Evolutionary conservation across 2,329 filamentous ascomycete genomes (phyloP).

Genomic region (Penicillium sp.): DNA sequence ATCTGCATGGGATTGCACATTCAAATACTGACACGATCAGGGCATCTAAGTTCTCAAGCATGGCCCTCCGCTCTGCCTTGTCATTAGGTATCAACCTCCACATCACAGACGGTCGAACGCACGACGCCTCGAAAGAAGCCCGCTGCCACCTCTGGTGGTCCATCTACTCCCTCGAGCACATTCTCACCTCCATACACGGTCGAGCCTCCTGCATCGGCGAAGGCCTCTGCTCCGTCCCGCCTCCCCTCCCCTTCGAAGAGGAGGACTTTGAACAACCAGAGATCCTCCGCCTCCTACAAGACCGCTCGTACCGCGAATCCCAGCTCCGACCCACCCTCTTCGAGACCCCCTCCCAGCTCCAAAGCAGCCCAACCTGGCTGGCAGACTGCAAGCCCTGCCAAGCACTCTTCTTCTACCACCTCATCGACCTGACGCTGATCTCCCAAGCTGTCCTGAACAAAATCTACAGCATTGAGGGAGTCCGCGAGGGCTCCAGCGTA

Average conservation of each 20-base stretch:
- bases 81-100: constrained; percentile 47
- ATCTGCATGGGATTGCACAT: background rate
- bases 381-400: constrained; percentile 29
- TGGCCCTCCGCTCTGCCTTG: constrained; percentile 44
- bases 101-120: constrained; percentile 38
- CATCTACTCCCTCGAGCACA: constrained; percentile 44
- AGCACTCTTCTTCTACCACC: constrained; percentile 41
- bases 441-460: constrained; percentile 41
- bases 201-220: constrained; percentile 44
- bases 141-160: constrained; percentile 49
- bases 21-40: constrained; percentile 21
- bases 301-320: constrained; percentile 19
- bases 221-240: constrained; percentile 39
- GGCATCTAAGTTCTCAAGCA: constrained; percentile 43
- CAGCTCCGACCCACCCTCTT: constrained; percentile 34
- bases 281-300: constrained; percentile 29
- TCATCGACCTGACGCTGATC: constrained; percentile 41
- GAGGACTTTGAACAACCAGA: constrained; percentile 34
- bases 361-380: constrained; percentile 24
- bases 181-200: constrained; percentile 46
- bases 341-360: constrained; percentile 18
- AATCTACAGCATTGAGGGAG: constrained; percentile 43
- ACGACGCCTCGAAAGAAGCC: constrained; percentile 42
- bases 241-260: constrained; percentile 43
- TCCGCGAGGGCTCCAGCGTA: constrained; percentile 33